These are phyloP conservation scores for Pseudognaphalium luteoalbum DNA, from an alignment of 129 eudicot genomes.

Conservation along the genomic window DNA sequence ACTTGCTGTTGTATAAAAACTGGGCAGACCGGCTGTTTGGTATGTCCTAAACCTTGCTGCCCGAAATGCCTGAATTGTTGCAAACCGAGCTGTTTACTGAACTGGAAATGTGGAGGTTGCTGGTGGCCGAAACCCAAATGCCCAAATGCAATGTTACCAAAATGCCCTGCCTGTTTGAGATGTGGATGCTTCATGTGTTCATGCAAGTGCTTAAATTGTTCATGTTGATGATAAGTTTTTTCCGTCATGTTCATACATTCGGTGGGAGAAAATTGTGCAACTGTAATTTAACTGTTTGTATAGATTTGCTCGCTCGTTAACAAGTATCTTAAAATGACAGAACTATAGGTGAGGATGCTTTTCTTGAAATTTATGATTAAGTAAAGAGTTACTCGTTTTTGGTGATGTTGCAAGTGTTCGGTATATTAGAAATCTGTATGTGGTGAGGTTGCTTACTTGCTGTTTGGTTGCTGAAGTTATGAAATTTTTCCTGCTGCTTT, in stretches of 20 bases:
- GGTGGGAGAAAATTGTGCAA: constrained; percentile 3
- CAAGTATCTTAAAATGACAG: constrained; percentile 13
- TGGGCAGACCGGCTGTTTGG: constrained; percentile 42
- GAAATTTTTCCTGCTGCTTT: not conserved
- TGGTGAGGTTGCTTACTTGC: not conserved
- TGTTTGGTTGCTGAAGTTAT: not conserved
- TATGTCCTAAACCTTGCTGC: constrained; percentile 40
- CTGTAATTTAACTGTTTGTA: constrained; percentile 27
- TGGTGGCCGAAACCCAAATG: constrained; percentile 37
- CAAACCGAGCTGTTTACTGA: constrained; percentile 22
- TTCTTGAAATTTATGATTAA: constrained; percentile 16
- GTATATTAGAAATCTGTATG: not conserved
- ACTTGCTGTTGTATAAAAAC: constrained; percentile 49
- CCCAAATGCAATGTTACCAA: constrained; percentile 32
- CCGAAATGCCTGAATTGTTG: constrained; percentile 40
- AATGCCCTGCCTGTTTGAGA: constrained; percentile 44
- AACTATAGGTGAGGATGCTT: constrained; percentile 10
- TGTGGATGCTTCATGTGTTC: constrained; percentile 49
- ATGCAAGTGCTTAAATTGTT: constrained; percentile 51
- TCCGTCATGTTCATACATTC: constrained; percentile 9
- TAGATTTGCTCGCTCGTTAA: constrained; percentile 20
- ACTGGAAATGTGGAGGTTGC: constrained; percentile 37
- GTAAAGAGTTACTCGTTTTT: constrained; percentile 20
- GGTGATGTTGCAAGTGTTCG: not conserved
- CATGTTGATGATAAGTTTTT: constrained; percentile 56